phyloP scores from a whole-genome alignment of 2,329 filamentous ascomycete species.

The Metarhizium sp. region DNA sequence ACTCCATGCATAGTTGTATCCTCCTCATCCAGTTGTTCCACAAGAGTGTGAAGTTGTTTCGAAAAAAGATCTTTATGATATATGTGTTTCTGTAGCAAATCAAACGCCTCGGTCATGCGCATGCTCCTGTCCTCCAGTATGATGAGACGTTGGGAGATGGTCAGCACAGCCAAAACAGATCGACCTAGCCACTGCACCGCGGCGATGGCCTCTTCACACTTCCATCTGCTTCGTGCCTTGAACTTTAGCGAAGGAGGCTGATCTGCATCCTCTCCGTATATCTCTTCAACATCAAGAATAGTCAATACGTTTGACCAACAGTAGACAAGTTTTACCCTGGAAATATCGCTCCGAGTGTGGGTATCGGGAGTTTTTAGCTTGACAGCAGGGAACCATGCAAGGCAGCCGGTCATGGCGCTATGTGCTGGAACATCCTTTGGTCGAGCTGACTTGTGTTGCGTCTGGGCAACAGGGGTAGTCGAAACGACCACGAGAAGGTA shows the following conservation, averaged over 20 bases:
- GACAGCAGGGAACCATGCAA: slow-evolving; percentile 96
- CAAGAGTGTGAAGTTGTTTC: slow-evolving; percentile 69
- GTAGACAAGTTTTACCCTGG: slow-evolving; percentile 84
- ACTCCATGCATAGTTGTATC: slow-evolving; percentile 89
- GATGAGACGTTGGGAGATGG: slow-evolving; percentile 86
- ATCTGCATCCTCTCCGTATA: slow-evolving; percentile 57
- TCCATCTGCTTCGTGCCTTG: slow-evolving; percentile 77
- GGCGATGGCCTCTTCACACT: slow-evolving; percentile 89
- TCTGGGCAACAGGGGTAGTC: slow-evolving; percentile 91
- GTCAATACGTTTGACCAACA: slow-evolving; percentile 99
- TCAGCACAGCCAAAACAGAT: slow-evolving; percentile 84
- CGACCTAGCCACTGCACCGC: slow-evolving; percentile 94
- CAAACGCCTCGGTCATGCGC: slow-evolving; percentile 89
- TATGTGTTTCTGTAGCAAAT: slow-evolving; percentile 83
- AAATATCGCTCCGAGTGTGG: slow-evolving; percentile 57
- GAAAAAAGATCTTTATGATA: slow-evolving; percentile 90
- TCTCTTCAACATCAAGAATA: slow-evolving; percentile 77
- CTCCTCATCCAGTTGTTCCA: slow-evolving; percentile 82
- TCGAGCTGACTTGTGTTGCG: slow-evolving; percentile 84
- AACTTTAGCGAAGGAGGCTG: slow-evolving; percentile 74
- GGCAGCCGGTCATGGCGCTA: slow-evolving; percentile 82
- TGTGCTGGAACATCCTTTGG: slow-evolving; percentile 88
- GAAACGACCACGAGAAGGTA: slow-evolving; percentile 96
- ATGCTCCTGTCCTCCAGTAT: slow-evolving; percentile 85
- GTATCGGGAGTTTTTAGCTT: slow-evolving; percentile 71